phyloP scores from a whole-genome alignment of 2,329 filamentous ascomycete genomes.

The Fusarium sp. region DNA sequence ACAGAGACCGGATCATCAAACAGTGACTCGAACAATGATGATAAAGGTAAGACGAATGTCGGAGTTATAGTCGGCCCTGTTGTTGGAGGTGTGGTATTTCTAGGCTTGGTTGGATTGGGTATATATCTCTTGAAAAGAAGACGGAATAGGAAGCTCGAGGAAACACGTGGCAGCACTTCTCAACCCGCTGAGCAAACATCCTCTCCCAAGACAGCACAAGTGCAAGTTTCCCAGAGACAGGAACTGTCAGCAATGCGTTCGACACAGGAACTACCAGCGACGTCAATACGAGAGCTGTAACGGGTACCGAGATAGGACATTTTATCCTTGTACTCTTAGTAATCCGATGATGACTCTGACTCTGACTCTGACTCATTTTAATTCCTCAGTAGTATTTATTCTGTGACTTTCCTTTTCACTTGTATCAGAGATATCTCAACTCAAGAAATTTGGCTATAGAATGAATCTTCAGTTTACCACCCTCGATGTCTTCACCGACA shows the following conservation, averaged over 20 bases:
- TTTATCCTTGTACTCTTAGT: too few relatives aligned
- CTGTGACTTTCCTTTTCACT: too few relatives aligned
- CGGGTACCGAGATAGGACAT: too few relatives aligned
- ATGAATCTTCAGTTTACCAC: conserved; percentile 60
- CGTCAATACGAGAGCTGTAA: too few relatives aligned
- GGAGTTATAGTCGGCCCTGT: neutral
- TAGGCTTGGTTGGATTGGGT: neutral
- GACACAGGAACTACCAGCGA: neutral
- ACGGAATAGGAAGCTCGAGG: neutral
- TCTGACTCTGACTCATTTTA: too few relatives aligned
- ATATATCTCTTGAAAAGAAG: neutral
- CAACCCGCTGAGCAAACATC: neutral
- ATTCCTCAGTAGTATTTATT: too few relatives aligned
- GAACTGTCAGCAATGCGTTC: neutral
- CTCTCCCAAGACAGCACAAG: neutral
- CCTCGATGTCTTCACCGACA: conserved; percentile 67
- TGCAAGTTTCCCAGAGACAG: neutral
- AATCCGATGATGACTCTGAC: too few relatives aligned
- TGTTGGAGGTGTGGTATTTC: neutral
- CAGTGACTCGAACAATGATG: neutral
- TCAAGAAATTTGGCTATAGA: neutral
- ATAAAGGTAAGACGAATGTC: neutral
- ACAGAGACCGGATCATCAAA: neutral
- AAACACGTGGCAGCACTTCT: neutral
- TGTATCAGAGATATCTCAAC: too few relatives aligned